Evolutionary conservation across 2,329 filamentous ascomycete species (phyloP).

Genomic region (Cercospora canescens): DNA sequence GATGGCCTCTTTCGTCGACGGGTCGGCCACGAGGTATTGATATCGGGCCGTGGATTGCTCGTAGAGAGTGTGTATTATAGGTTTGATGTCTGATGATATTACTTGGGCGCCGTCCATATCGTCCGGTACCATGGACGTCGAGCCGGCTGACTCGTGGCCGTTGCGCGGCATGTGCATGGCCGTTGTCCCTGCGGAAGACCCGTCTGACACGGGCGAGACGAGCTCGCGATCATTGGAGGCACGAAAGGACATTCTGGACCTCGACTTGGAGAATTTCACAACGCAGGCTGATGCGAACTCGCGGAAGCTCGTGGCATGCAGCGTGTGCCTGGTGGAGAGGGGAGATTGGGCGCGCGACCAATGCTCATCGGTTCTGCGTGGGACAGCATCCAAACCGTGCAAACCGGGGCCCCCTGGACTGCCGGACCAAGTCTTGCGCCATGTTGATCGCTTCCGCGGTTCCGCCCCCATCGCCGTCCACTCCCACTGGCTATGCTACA

Average conservation of each 20-base stretch:
- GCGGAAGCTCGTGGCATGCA: slow-evolving; percentile 4
- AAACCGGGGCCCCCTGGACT: not conserved
- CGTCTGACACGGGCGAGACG: slow-evolving; percentile 8
- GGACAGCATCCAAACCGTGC: not conserved
- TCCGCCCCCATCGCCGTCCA: not conserved
- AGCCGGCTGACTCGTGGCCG: not conserved
- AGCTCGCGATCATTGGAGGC: slow-evolving; percentile 1
- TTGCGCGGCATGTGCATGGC: not conserved
- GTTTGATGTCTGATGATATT: slow-evolving; percentile 20
- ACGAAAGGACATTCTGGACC: slow-evolving; percentile 2
- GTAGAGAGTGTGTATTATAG: slow-evolving; percentile 34
- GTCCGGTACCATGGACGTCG: not conserved
- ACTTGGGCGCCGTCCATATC: slow-evolving; percentile 9
- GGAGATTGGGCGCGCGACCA: slow-evolving; percentile 13
- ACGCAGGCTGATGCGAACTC: not conserved
- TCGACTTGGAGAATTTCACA: not conserved
- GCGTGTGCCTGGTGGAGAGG: slow-evolving; percentile 4
- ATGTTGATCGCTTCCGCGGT: not conserved
- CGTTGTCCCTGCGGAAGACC: not conserved
- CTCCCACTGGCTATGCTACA: not conserved
- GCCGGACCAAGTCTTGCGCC: not conserved
- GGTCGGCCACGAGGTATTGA: slow-evolving; percentile 62
- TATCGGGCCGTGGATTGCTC: slow-evolving; percentile 54
- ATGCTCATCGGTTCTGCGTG: not conserved
- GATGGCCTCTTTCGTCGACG: slow-evolving; percentile 48